phyloP scores from a whole-genome alignment of 345 rosid genomes.

The Anastatica hierochuntica region DNA sequence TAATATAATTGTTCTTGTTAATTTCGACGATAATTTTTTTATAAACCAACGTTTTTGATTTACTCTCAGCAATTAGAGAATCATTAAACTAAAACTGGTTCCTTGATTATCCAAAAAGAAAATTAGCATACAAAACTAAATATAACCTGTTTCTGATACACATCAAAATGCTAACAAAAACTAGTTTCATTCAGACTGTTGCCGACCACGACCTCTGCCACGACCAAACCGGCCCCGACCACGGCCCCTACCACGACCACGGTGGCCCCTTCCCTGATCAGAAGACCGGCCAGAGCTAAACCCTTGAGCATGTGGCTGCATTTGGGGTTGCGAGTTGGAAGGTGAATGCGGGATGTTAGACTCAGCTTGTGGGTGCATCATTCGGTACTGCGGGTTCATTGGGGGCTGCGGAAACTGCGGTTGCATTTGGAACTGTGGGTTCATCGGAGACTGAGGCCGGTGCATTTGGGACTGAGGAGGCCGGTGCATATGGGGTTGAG shows the following conservation, averaged over 20 bases:
- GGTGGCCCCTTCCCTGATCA: constrained; percentile 31
- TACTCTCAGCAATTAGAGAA: too few species aligned
- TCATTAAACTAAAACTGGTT: too few species aligned
- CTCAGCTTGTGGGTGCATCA: constrained; percentile 18
- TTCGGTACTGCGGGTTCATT: constrained; percentile 11
- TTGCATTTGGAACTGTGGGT: constrained; percentile 15
- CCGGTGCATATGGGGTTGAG: constrained; percentile 14
- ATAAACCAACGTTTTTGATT: too few species aligned
- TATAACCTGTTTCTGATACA: background rate
- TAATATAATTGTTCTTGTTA: too few species aligned
- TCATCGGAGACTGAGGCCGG: background rate
- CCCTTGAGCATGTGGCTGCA: constrained; percentile 25
- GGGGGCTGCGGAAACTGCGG: constrained; percentile 19
- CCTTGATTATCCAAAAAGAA: too few species aligned
- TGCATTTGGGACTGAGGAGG: constrained; percentile 13
- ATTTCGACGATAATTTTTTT: too few species aligned
- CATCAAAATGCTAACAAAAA: constrained; percentile 5
- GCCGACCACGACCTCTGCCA: constrained; percentile 38
- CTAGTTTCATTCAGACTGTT: constrained; percentile 18
- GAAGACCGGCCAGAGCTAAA: constrained; percentile 35
- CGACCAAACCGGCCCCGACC: constrained; percentile 37
- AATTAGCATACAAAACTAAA: constrained; percentile 6
- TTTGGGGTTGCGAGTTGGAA: constrained; percentile 13
- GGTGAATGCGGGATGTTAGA: constrained; percentile 17
- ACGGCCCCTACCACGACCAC: constrained; percentile 31